phyloP scores from a whole-genome alignment of 176 grass and related monocot species.

The Aegilops longissima region DNA sequence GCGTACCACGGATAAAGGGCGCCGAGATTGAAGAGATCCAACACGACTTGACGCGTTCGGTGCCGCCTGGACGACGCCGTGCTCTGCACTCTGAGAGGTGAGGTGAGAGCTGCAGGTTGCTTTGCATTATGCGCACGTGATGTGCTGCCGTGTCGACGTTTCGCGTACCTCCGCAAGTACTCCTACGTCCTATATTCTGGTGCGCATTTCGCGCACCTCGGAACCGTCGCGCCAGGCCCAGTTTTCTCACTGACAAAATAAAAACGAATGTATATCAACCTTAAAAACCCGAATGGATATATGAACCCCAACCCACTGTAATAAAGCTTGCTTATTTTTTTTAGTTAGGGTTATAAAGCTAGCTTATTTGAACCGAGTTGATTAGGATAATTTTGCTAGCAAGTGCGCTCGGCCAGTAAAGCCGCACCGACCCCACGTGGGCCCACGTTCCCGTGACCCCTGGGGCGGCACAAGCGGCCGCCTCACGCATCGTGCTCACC shows the following conservation, averaged over 20 bases:
- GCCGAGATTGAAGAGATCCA: background rate
- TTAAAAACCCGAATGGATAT: too few species aligned
- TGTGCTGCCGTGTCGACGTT: background rate
- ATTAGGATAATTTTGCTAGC: background rate
- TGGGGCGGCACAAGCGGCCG: slow-evolving; percentile 17
- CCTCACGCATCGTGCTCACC: background rate
- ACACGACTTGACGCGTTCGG: background rate
- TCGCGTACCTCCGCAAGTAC: too few species aligned
- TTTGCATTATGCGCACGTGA: background rate
- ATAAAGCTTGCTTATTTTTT: too few species aligned
- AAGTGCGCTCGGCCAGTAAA: background rate
- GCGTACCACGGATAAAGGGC: background rate
- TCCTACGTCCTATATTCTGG: too few species aligned
- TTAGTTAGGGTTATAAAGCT: background rate
- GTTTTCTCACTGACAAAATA: background rate
- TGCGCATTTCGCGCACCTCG: background rate
- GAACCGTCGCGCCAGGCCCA: background rate
- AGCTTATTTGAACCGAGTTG: background rate
- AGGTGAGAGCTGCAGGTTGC: background rate
- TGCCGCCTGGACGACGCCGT: background rate
- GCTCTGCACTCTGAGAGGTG: background rate
- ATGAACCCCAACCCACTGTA: too few species aligned
- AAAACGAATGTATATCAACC: background rate
- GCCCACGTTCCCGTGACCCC: background rate
- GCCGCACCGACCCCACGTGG: background rate